A percentile compares a stretch with the other conserved stretches of the same genome.
phyloP scores from a whole-genome alignment of 768 basidiomycete species.

The Lentinula sp. region DNA sequence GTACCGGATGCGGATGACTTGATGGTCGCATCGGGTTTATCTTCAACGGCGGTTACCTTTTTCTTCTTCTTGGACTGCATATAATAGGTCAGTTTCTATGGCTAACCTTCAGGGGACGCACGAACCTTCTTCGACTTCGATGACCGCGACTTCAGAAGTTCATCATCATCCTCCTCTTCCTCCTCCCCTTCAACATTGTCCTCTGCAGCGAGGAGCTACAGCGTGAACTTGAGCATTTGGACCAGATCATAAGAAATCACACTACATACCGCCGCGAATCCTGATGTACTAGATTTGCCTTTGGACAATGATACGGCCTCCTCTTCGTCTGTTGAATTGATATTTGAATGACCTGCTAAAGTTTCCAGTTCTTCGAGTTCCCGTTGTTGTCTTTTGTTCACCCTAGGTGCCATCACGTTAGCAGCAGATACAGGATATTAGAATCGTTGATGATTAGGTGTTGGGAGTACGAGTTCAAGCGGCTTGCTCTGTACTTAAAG shows the following conservation, averaged over 20 bases:
- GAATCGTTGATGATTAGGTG: too few species aligned
- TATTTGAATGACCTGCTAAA: conserved; percentile 28
- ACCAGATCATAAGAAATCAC: conserved; percentile 5
- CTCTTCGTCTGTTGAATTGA: conserved; percentile 25
- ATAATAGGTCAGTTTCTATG: neutral
- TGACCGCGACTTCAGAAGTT: conserved; percentile 11
- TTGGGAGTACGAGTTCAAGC: too few species aligned
- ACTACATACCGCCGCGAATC: conserved; percentile 40
- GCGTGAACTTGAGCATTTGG: conserved; percentile 3
- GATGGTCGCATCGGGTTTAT: neutral
- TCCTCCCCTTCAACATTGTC: conserved; percentile 19
- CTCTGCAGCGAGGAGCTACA: conserved; percentile 34
- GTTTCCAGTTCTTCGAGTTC: conserved; percentile 76
- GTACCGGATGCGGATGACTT: neutral
- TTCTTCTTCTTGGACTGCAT: conserved; percentile 29
- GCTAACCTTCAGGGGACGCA: neutral
- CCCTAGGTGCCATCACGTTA: conserved; percentile 32
- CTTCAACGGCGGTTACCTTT: conserved; percentile 20
- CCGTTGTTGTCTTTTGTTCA: conserved; percentile 83
- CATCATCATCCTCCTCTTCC: conserved; percentile 41
- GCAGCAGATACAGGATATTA: too few species aligned
- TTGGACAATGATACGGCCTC: conserved; percentile 18
- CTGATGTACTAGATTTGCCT: conserved; percentile 13
- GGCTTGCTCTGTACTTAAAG: too few species aligned
- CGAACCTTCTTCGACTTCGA: conserved; percentile 10